phyloP scores from a whole-genome alignment of 148 eudicot genomes.

The Talinum fruticosum region DNA sequence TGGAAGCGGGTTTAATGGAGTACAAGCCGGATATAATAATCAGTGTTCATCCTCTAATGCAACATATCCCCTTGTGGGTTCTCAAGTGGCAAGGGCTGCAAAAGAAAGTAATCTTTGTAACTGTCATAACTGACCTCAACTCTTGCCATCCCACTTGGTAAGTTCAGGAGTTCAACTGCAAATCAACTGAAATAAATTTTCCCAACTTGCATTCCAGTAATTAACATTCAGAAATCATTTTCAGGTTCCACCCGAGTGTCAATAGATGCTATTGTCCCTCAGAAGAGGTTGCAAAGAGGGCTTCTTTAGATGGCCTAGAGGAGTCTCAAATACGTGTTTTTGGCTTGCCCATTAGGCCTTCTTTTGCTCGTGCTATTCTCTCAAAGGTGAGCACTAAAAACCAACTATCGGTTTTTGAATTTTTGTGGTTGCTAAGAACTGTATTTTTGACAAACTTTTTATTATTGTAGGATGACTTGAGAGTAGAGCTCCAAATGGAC shows the following conservation, averaged over 20 bases:
- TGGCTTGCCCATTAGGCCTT: constrained; percentile 94
- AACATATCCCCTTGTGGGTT: constrained; percentile 95
- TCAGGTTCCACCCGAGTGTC: constrained; percentile 90
- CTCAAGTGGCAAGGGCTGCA: constrained; percentile 98
- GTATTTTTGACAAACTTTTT: neutral
- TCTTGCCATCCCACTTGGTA: constrained; percentile 97
- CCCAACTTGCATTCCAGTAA: neutral
- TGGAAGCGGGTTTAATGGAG: constrained; percentile 96
- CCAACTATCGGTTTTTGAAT: neutral
- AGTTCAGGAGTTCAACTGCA: constrained; percentile 16
- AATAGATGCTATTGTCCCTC: constrained; percentile 92
- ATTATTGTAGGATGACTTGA: constrained; percentile 53
- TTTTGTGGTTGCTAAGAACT: neutral
- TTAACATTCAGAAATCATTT: constrained; percentile 7
- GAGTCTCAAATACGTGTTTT: constrained; percentile 76
- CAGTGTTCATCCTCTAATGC: constrained; percentile 98
- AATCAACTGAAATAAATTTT: neutral
- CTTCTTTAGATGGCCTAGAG: constrained; percentile 71
- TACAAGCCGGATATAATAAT: constrained; percentile 94
- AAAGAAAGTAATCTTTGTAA: constrained; percentile 90
- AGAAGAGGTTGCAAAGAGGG: constrained; percentile 86
- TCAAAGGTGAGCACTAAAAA: constrained; percentile 48
- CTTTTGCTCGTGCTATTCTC: constrained; percentile 72
- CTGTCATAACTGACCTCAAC: constrained; percentile 90
- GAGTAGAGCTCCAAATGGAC: constrained; percentile 82